Base-by-base conservation (phyloP, 495 filamentous ascomycete genomes). In the Friedmanniomyces endolithicus region DNA sequence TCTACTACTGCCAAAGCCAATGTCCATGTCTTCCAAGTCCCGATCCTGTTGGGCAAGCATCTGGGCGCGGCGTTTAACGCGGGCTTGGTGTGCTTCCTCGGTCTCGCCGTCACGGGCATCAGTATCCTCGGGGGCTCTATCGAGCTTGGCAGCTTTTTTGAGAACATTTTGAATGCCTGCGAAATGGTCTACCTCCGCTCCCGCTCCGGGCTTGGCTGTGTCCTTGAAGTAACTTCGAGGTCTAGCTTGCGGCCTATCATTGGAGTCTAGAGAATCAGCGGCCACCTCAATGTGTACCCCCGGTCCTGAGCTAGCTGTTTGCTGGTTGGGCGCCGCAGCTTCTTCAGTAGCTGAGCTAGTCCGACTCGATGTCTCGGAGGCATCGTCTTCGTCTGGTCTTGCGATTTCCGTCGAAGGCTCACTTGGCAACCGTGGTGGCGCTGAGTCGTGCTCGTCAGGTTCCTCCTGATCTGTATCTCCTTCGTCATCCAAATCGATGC, bases 21-120 rank as follows among this genome's bases (percentile, higher is more conserved):
- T 74, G 62, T 98, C 92, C 72, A 98, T 78, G 69, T 98, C 92
- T 41, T 89, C 86, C 11, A 86, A 81, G 70, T 98, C 92, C 41
- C 90, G 78, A 57, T 85, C 85, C 41, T 82, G 78, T 43, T 81
- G 77, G 59, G 86, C 78, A 11, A 95, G 70, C 71, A 95, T 84
- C 55, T 80, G 81, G 64, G 79, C 81, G 19, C 83, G 80, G 23
- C 83, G 84, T 52, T 65, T 63, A 34, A 67, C 60, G 9, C 66
- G 65, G 8, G 56, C 55, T 52, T 61, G 49, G 79, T 80, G 37
- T 79, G 75, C 39, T 77, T 77, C 2, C 74, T 49, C 75, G 34
- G 67, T 65, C 52, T 74, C 74, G 52, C 69, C 69, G 1, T 69
- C 67, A 54, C 72, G 72, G 17, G 67, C 70, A 48, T 53, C 53